Evolutionary conservation across 306 rosid genomes (phyloP).

Genomic region (Casuarina equisetifolia): DNA sequence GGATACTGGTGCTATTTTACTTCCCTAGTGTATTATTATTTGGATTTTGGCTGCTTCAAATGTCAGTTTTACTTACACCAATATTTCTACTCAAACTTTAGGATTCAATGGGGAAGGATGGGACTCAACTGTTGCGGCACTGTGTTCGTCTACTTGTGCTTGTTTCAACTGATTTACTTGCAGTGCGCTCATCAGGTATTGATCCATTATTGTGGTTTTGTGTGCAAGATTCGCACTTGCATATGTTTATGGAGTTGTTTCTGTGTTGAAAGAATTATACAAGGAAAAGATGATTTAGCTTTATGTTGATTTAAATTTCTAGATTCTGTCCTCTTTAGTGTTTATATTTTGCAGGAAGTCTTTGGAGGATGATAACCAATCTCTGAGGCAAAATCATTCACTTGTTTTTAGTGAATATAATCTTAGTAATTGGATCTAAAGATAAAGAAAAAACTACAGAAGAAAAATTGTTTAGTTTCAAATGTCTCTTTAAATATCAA

Average conservation of each 20-base stretch:
- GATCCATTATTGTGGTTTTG: slow-evolving; percentile 16
- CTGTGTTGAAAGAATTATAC: background rate
- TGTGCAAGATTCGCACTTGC: background rate
- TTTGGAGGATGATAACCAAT: background rate
- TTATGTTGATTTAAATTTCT: background rate
- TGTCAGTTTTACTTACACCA: slow-evolving; percentile 18
- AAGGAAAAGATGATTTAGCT: background rate
- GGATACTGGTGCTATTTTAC: slow-evolving; percentile 81
- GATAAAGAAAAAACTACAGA: background rate
- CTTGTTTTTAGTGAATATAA: background rate
- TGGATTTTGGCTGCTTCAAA: slow-evolving; percentile 1
- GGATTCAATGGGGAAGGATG: slow-evolving; percentile 99
- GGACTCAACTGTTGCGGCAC: slow-evolving; percentile 96
- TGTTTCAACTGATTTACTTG: slow-evolving; percentile 85
- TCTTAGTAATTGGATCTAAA: too few species aligned
- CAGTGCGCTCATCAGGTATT: slow-evolving; percentile 91
- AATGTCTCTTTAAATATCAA: background rate
- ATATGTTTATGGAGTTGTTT: background rate
- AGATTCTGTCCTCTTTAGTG: background rate
- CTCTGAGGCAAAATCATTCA: background rate
- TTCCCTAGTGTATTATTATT: slow-evolving; percentile 20
- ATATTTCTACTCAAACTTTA: slow-evolving; percentile 29
- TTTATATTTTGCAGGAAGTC: background rate
- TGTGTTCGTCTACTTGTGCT: slow-evolving; percentile 98
- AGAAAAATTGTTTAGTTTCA: background rate